These are phyloP conservation scores for Suzukiozyma palmioleophila DNA, from an alignment of 1,139 yeast genomes.

Conservation along the genomic window DNA sequence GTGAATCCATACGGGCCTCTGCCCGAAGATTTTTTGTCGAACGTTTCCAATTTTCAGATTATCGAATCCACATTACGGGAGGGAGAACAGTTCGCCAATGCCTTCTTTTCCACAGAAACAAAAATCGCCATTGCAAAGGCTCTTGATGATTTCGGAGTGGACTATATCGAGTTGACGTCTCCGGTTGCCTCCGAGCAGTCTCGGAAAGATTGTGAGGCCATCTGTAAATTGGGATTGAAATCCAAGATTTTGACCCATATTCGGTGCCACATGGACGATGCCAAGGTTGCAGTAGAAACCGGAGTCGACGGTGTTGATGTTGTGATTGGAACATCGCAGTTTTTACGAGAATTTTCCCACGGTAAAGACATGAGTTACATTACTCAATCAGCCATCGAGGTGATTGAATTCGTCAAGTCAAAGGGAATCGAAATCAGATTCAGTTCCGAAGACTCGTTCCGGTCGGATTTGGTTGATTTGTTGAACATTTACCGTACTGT, in stretches of 20 bases:
- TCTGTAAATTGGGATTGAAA: conserved; percentile 50
- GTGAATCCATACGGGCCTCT: conserved; percentile 54
- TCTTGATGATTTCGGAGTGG: conserved; percentile 56
- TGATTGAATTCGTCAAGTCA: conserved; percentile 53
- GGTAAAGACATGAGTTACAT: conserved; percentile 55
- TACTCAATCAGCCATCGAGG: conserved; percentile 50
- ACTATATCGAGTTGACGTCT: conserved; percentile 54
- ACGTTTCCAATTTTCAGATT: conserved; percentile 47
- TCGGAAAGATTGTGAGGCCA: conserved; percentile 52
- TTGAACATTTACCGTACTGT: conserved; percentile 54
- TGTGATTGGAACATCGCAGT: conserved; percentile 55
- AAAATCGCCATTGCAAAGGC: conserved; percentile 56
- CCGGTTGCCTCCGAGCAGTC: conserved; percentile 58
- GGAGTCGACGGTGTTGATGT: conserved; percentile 62
- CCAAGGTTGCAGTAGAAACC: conserved; percentile 53
- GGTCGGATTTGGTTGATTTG: conserved; percentile 55
- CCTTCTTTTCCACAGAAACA: conserved; percentile 51
- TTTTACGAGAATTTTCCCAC: conserved; percentile 48
- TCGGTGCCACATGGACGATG: conserved; percentile 60
- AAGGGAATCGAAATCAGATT: conserved; percentile 56
- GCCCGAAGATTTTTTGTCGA: conserved; percentile 54
- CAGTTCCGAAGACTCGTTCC: conserved; percentile 54
- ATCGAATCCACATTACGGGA: conserved; percentile 56
- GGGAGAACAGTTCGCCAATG: conserved; percentile 60
- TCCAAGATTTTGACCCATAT: conserved; percentile 56